Conservation (phyloP, 2,329 filamentous ascomycete species). For the Pyrenochaeta sp. region DNA sequence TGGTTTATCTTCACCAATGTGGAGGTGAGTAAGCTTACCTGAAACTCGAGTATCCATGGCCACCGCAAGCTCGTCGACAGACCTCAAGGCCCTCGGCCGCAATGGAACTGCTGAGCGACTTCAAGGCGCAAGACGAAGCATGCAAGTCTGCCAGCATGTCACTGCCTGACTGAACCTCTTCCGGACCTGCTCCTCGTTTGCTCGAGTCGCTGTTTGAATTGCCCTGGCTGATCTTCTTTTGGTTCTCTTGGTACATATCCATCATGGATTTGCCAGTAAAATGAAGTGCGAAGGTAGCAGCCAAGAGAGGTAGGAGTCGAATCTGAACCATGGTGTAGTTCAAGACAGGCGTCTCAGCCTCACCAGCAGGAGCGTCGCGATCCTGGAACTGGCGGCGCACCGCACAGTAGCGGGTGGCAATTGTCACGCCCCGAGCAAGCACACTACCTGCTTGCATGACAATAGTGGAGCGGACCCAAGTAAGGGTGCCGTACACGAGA, state of each 20-base stretch:
- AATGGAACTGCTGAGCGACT: conserved; percentile 75
- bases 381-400: conserved; percentile 83
- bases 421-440: conserved; percentile 78
- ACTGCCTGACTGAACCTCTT: conserved; percentile 71
- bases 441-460: conserved; percentile 77
- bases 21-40: conserved; percentile 39
- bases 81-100: conserved; percentile 79
- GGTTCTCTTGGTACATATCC: conserved; percentile 74
- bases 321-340: conserved; percentile 86
- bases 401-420: conserved; percentile 77
- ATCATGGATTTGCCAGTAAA: conserved; percentile 83
- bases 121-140: conserved; percentile 78
- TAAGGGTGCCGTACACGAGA: conserved; percentile 78
- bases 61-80: conserved; percentile 78
- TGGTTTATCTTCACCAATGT: not conserved
- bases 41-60: conserved; percentile 79
- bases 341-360: conserved; percentile 76
- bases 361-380: conserved; percentile 67
- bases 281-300: conserved; percentile 78
- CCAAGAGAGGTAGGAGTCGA: conserved; percentile 74
- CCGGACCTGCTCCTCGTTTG: conserved; percentile 68
- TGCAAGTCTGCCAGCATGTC: conserved; percentile 78
- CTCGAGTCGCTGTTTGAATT: conserved; percentile 46
- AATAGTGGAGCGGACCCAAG: conserved; percentile 77
- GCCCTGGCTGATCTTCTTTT: conserved; percentile 68